These are phyloP conservation scores for Iberis pinnata DNA, from an alignment of 345 rosid species.

Conservation along the genomic window DNA sequence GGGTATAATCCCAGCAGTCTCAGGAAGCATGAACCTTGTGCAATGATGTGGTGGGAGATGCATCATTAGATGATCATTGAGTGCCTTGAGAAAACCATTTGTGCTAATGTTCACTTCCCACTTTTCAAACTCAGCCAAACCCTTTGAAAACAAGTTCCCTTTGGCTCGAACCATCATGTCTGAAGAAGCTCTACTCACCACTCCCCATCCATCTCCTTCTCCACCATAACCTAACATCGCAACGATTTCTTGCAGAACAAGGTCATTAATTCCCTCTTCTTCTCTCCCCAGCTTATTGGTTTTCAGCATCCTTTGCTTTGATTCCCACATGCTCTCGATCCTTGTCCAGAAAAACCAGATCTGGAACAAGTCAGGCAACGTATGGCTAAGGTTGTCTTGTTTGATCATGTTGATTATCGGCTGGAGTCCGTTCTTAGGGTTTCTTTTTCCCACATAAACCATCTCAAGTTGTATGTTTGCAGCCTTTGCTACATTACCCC, in stretches of 20 bases:
- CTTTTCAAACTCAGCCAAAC: conserved; percentile 28
- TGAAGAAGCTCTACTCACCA: conserved; percentile 42
- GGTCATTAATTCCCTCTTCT: conserved; percentile 42
- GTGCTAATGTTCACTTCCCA: conserved; percentile 33
- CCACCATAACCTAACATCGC: conserved; percentile 52
- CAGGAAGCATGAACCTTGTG: conserved; percentile 47
- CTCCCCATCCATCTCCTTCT: conserved; percentile 57
- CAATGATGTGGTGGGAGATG: conserved; percentile 54
- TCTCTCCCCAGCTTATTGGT: conserved; percentile 7
- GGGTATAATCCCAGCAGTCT: conserved; percentile 43
- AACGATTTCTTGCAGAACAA: conserved; percentile 45
- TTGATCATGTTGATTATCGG: conserved; percentile 34
- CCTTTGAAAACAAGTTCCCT: conserved; percentile 33
- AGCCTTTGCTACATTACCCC: conserved; percentile 30
- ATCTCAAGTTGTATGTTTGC: conserved; percentile 42
- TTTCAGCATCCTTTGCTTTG: conserved; percentile 44
- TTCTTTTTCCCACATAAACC: conserved; percentile 72
- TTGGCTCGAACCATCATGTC: conserved; percentile 43
- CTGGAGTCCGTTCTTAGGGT: conserved; percentile 42
- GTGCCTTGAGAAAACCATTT: conserved; percentile 43
- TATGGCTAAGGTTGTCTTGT: conserved; percentile 39
- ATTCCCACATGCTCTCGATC: conserved; percentile 73
- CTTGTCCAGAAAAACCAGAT: conserved; percentile 88
- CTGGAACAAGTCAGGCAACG: conserved; percentile 31
- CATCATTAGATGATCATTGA: conserved; percentile 36